Base-by-base conservation (phyloP, 371 early-diverging fungal genomes). In the Lichtheimia ramosa region DNA sequence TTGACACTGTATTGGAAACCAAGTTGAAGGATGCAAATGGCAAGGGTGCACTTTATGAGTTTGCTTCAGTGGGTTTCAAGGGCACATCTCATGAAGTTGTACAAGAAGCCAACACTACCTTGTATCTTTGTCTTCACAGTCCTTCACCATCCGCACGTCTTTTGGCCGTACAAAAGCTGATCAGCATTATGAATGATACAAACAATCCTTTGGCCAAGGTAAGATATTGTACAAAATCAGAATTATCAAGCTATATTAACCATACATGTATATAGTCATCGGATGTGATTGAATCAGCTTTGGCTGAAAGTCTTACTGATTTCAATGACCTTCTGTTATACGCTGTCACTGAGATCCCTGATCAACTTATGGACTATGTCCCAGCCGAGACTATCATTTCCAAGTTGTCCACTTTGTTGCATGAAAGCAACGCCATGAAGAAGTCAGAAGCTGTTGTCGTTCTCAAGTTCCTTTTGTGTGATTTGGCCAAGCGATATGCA, bases 121-220 rank as follows among this genome's bases (percentile, higher is more conserved):
- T 93, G 12, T 90, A 82, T 52, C 79, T 91, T 48, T 85, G 87
- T 63, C 71, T 92, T 54, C 83, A 89, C 59, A 89, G 89, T 54
- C 76, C 85, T 14, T 80, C 89, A 24, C 57, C 79, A 0, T 69
- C 77, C 1, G 79, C 86, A 23, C 87, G 91, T 34, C 63, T 90
- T 21, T 56, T 86, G 27, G 90, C 89, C 20, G 56, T 89, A 21
- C 77, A 85, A 52, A 84, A 85, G 58, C 58, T 92, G 21, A 65
- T 70, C 18, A 66, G 76, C 21, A 71, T 88, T 48, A 63, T 89
- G 48, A 64, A 69, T 23, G 71, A 80, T 20, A 69, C 51, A 20
- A 59, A 66, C 3, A 71, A 62, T 40, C 61, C 71, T 13, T 61
- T 74, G 53, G 54, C 56, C 5, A 67, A 79, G 65, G 68, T 65